Evolutionary conservation across 176 grass and related monocot genomes (phyloP), one percentile per base, ranked within the genome.

Genomic region (Bonia amplexicaulis): DNA sequence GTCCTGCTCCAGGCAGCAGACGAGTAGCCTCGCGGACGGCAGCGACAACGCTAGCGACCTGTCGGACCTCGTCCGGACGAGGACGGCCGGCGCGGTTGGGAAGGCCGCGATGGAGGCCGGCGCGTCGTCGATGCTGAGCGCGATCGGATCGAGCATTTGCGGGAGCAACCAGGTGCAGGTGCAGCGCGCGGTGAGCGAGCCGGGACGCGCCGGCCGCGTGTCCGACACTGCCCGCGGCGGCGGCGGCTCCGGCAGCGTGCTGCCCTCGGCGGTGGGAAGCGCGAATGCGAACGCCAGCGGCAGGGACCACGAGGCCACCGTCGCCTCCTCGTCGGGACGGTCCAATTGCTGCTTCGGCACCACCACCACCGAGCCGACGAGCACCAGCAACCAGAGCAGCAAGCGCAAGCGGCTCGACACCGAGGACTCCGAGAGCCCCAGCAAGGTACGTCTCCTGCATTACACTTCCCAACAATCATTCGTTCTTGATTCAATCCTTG

Each of bases 351-450:
- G 87, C 84, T 93, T 91, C 59, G 91, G 85, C 57, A 48, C 20
- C 73, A 51, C 82, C 26, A 67, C 72, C 3, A 76, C 89, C 16
- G 83, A 86, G 87, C 83, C 86, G 26, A 85, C 84, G 45, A 97
- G 94, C 85, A 84, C 79, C n/a, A 87, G 87, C 87, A 90, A 89
- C 81, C 80, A 74, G 29, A 90, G 89, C 69, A 90, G 75, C 82
- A 95, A 93, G 89, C 89, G 91, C 79, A 97, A 90, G 84, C 82
- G 81, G 40, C 91, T 90, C n/a, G 93, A 96, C 78, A 77, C 83
- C 16, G 93, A 99, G 66, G 88, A 99, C 63, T 92, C 82, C 0
- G 93, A 90, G 78, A 94, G 91, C 72, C 93, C 88, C 68, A 90
- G 90, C 71, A 91, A 96, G 90, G 94, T 94, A 81, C 41, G 9